These are phyloP conservation scores for Diplogelasinospora grovesii DNA, from an alignment of 495 filamentous ascomycete species.

Conservation along the genomic window DNA sequence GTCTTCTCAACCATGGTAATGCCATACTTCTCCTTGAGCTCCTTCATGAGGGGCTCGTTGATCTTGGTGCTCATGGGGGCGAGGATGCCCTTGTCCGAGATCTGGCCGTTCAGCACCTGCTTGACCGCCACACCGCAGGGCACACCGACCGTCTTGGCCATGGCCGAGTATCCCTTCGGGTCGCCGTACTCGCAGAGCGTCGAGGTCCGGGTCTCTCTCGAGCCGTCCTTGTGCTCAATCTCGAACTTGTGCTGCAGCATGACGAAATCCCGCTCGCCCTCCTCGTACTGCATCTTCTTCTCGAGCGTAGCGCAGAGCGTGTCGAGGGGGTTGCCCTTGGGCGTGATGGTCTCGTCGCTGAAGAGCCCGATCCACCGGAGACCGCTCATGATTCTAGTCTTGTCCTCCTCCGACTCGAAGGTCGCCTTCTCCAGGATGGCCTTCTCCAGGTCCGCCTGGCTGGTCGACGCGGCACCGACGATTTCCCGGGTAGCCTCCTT, in stretches of 20 bases:
- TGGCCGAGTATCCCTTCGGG: slow-evolving; percentile 74
- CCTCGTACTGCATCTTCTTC: slow-evolving; percentile 83
- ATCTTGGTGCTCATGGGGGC: slow-evolving; percentile 75
- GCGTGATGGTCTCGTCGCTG: slow-evolving; percentile 64
- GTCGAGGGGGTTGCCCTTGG: slow-evolving; percentile 75
- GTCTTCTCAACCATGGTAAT: slow-evolving; percentile 32
- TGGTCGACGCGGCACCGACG: slow-evolving; percentile 54
- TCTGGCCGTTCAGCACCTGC: slow-evolving; percentile 77
- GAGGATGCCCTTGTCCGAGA: slow-evolving; percentile 69
- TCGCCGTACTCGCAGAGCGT: slow-evolving; percentile 86
- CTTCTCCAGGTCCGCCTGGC: slow-evolving; percentile 58
- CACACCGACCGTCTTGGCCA: slow-evolving; percentile 60
- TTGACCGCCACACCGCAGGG: slow-evolving; percentile 54
- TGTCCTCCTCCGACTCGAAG: slow-evolving; percentile 66
- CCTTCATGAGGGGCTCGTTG: slow-evolving; percentile 62
- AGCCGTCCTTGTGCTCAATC: slow-evolving; percentile 70
- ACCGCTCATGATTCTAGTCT: slow-evolving; percentile 66
- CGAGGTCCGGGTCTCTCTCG: slow-evolving; percentile 65
- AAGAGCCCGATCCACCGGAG: slow-evolving; percentile 85
- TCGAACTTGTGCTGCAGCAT: slow-evolving; percentile 91
- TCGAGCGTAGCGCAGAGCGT: slow-evolving; percentile 87
- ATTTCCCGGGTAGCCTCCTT: slow-evolving; percentile 74
- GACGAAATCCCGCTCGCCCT: slow-evolving; percentile 72
- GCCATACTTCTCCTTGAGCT: slow-evolving; percentile 33
- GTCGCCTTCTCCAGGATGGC: slow-evolving; percentile 69